phyloP scores from a whole-genome alignment of 768 basidiomycete genomes.

The Pleurotus ostreatus region DNA sequence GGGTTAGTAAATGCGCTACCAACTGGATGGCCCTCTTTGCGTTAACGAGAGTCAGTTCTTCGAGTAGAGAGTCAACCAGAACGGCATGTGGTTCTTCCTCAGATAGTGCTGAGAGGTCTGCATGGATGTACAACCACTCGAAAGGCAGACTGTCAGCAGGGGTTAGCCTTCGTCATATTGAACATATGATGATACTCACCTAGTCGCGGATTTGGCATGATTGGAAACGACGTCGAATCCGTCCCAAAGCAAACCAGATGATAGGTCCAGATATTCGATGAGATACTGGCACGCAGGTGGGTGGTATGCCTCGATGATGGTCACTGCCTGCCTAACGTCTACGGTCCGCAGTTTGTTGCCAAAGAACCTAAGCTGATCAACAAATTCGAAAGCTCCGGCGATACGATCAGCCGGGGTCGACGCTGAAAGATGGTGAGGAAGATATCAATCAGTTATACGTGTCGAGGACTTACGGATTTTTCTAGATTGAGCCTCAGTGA shows the following conservation, averaged over 20 bases:
- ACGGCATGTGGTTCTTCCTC: slow-evolving; percentile 25
- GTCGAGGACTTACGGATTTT: too few relatives aligned
- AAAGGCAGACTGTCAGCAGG: slow-evolving; percentile 28
- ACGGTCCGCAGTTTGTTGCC: slow-evolving; percentile 25
- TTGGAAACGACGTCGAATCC: slow-evolving; percentile 23
- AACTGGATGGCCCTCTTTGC: slow-evolving; percentile 34
- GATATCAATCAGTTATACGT: too few relatives aligned
- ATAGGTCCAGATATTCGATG: slow-evolving; percentile 39
- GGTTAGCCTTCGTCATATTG: slow-evolving; percentile 1
- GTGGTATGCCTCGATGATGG: slow-evolving; percentile 36
- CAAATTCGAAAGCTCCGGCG: slow-evolving; percentile 46
- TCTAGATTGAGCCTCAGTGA: slow-evolving; percentile 33
- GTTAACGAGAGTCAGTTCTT: slow-evolving; percentile 17
- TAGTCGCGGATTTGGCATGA: slow-evolving; percentile 15
- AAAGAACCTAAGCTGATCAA: slow-evolving; percentile 61
- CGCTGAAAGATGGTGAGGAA: slow-evolving; percentile 26
- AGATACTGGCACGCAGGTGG: slow-evolving; percentile 38
- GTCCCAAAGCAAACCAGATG: slow-evolving; percentile 37
- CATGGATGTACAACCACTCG: slow-evolving; percentile 40
- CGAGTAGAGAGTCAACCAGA: slow-evolving; percentile 31
- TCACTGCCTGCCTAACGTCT: slow-evolving; percentile 38
- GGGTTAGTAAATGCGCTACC: slow-evolving; percentile 29
- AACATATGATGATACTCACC: slow-evolving; percentile 22
- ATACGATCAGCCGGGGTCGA: slow-evolving; percentile 27
- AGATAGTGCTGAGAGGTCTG: slow-evolving; percentile 18